Percentiles rank a stretch among this genome's conserved stretches.
Conservation (phyloP, 2,329 filamentous ascomycete genomes). For the Zalaria sp. region DNA sequence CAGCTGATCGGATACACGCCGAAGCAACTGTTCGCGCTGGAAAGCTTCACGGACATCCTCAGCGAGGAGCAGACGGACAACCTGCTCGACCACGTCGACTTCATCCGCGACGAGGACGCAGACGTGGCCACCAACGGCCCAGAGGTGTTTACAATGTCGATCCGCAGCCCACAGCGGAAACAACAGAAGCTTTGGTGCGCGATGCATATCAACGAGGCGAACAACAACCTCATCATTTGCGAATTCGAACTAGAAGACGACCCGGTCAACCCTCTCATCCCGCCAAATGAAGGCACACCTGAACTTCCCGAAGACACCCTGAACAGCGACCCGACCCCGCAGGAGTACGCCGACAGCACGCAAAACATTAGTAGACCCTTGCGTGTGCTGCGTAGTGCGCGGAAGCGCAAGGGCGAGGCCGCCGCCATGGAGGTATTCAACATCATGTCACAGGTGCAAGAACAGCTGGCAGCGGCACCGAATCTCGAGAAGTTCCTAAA, state of each 20-base stretch:
- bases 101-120: slow-evolving; percentile 68
- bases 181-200: slow-evolving; percentile 72
- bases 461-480: slow-evolving; percentile 62
- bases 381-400: slow-evolving; percentile 60
- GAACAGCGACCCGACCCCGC: slow-evolving; percentile 53
- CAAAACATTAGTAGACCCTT: slow-evolving; percentile 62
- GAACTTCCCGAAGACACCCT: slow-evolving; percentile 61
- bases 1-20: slow-evolving; percentile 65
- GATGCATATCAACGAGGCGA: slow-evolving; percentile 57
- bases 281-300: slow-evolving; percentile 41
- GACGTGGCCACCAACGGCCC: slow-evolving; percentile 65
- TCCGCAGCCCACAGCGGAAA: slow-evolving; percentile 43
- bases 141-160: slow-evolving; percentile 69
- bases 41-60: slow-evolving; percentile 70
- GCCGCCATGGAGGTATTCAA: slow-evolving; percentile 83
- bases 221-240: slow-evolving; percentile 63
- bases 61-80: slow-evolving; percentile 75
- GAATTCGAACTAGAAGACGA: slow-evolving; percentile 84
- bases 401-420: slow-evolving; percentile 62
- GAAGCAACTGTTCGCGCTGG: slow-evolving; percentile 56
- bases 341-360: slow-evolving; percentile 65
- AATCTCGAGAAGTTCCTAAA: slow-evolving; percentile 63
- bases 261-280: slow-evolving; percentile 49
- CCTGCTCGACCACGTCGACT: slow-evolving; percentile 74
- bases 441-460: slow-evolving; percentile 83